Conservation (phyloP, 169 alveolate genomes). For the Plasmodium relictum region DNA sequence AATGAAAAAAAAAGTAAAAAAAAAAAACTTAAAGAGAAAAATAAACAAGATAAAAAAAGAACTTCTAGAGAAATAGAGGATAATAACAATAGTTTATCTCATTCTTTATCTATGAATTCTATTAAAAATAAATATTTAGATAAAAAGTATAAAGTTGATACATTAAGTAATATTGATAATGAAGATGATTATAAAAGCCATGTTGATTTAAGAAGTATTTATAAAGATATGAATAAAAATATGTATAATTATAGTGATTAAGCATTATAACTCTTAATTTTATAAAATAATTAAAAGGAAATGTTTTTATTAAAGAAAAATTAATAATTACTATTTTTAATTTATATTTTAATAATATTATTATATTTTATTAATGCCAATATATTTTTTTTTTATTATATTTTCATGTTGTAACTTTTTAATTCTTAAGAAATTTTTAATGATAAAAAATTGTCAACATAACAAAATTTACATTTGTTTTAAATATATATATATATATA, state of each 20-base stretch:
- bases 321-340: not conserved
- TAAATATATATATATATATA: too few species aligned
- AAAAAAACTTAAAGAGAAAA: constrained; percentile 45
- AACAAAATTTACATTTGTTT: too few species aligned
- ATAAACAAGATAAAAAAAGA: constrained; percentile 6
- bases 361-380: too few species aligned
- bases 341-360: not conserved
- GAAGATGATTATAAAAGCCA: constrained; percentile 12
- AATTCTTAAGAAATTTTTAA: too few species aligned
- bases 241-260: constrained; percentile 64
- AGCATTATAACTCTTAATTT: not conserved
- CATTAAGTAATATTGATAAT: constrained; percentile 47
- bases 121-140: constrained; percentile 59
- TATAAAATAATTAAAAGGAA: not conserved
- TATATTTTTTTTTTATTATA: too few species aligned
- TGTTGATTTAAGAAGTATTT: not conserved
- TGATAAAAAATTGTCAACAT: too few species aligned
- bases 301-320: not conserved
- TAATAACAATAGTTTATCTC: constrained; percentile 43
- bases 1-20: constrained; percentile 45
- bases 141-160: constrained; percentile 30
- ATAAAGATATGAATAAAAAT: constrained; percentile 31
- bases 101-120: constrained; percentile 44
- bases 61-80: constrained; percentile 38
- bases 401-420: too few species aligned